Conservation (phyloP, 768 basidiomycete genomes). For the Termitomyces sp. region DNA sequence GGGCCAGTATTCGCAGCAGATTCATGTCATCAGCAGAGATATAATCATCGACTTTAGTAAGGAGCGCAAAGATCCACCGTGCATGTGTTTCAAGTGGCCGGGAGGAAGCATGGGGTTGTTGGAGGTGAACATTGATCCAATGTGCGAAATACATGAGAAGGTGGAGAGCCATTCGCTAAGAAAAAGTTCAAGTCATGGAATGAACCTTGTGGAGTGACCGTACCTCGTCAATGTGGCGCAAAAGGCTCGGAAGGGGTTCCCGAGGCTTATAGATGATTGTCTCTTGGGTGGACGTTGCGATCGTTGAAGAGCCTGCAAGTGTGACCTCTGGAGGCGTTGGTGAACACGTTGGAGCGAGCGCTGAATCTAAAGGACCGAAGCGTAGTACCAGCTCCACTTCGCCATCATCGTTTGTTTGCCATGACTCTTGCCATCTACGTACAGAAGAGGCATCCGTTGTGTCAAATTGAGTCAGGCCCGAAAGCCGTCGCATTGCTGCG, state of each 20-base stretch:
- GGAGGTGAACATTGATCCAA: constrained; percentile 68
- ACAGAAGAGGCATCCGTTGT: constrained; percentile 8
- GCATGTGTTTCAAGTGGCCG: constrained; percentile 55
- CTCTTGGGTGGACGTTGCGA: neutral
- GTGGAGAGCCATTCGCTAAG: constrained; percentile 65
- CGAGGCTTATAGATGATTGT: constrained; percentile 30
- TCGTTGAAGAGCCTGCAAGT: constrained; percentile 1
- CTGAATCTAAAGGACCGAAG: constrained; percentile 29
- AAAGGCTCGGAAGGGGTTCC: constrained; percentile 54
- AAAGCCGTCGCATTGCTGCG: constrained; percentile 15
- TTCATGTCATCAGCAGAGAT: constrained; percentile 75
- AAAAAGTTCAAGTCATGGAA: constrained; percentile 8
- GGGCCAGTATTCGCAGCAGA: constrained; percentile 69
- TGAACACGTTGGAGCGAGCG: constrained; percentile 39
- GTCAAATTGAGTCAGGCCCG: constrained; percentile 30
- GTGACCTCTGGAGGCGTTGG: constrained; percentile 26
- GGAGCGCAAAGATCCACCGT: constrained; percentile 75
- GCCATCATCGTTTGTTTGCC: constrained; percentile 37
- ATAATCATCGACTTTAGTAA: constrained; percentile 65
- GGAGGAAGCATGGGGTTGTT: constrained; percentile 32
- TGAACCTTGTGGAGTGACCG: constrained; percentile 1
- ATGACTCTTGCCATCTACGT: constrained; percentile 21
- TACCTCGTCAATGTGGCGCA: constrained; percentile 69
- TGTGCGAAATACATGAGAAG: constrained; percentile 81
- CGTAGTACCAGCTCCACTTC: constrained; percentile 34